These are phyloP conservation scores for Vanderwaltozyma tropicalis DNA, from an alignment of 805 yeast genomes.

Conservation along the genomic window DNA sequence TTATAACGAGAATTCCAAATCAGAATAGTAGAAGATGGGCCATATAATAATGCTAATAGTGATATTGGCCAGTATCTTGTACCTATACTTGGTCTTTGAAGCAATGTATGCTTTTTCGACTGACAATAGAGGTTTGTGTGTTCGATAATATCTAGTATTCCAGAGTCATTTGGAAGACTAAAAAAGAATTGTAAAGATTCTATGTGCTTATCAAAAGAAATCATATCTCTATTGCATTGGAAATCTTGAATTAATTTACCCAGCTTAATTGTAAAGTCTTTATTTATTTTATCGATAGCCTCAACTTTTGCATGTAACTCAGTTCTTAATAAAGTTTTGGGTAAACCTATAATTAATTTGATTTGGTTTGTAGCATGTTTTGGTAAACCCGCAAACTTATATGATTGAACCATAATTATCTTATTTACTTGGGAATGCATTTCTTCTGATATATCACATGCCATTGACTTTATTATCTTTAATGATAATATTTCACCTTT, in stretches of 20 bases:
- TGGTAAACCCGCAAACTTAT: constrained; percentile 14
- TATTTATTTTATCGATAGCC: constrained; percentile 3
- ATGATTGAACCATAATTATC: constrained; percentile 10
- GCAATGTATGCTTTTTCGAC: not conserved
- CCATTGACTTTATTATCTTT: not conserved
- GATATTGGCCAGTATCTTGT: constrained; percentile 61
- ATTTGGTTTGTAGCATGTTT: constrained; percentile 7
- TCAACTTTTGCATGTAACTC: constrained; percentile 8
- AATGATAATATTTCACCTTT: not conserved
- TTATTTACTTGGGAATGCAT: constrained; percentile 7
- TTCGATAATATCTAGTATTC: constrained; percentile 5
- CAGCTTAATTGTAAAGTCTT: constrained; percentile 9
- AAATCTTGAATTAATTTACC: constrained; percentile 14
- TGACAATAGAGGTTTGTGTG: constrained; percentile 4
- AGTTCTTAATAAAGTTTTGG: constrained; percentile 13
- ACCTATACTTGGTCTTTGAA: constrained; percentile 31
- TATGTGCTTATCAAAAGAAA: not conserved
- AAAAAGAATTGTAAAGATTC: not conserved
- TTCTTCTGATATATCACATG: constrained; percentile 5
- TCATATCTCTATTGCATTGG: constrained; percentile 1
- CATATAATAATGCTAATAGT: constrained; percentile 34
- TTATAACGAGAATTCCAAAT: constrained; percentile 42
- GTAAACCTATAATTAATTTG: constrained; percentile 5
- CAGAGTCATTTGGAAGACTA: constrained; percentile 1
- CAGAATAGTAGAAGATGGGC: constrained; percentile 39